These are phyloP conservation scores for Podospora bellae-mahoneyi DNA, from an alignment of 495 filamentous ascomycete species.

Conservation along the genomic window DNA sequence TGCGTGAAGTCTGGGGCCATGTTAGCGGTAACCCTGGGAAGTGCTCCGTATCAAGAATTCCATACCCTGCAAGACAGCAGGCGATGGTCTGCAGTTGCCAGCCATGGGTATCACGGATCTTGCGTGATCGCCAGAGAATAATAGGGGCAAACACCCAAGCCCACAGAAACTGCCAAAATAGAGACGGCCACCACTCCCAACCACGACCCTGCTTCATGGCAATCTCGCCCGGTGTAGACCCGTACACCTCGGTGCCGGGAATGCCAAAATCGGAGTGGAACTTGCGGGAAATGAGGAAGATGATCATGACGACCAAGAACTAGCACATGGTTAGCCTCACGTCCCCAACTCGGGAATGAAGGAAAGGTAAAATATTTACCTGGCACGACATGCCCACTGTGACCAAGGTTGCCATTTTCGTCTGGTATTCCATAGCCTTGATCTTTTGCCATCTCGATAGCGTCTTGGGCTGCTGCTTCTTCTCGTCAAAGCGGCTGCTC, in stretches of 20 bases:
- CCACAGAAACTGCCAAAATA: slow-evolving; percentile 64
- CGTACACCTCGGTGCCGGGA: slow-evolving; percentile 42
- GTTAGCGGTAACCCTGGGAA: not conserved
- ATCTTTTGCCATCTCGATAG: not conserved
- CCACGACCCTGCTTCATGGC: slow-evolving; percentile 45
- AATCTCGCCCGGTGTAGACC: slow-evolving; percentile 46
- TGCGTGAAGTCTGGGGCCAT: slow-evolving; percentile 51
- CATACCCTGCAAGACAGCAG: slow-evolving; percentile 55
- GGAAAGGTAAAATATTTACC: slow-evolving; percentile 32
- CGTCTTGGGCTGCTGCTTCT: slow-evolving; percentile 13
- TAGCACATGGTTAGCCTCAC: slow-evolving; percentile 20
- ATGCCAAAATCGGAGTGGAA: slow-evolving; percentile 53
- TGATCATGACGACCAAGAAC: slow-evolving; percentile 57
- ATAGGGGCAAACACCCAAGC: slow-evolving; percentile 52
- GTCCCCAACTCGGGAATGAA: not conserved
- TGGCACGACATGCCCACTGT: slow-evolving; percentile 52
- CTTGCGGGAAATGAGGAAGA: slow-evolving; percentile 63
- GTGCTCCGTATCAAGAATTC: not conserved
- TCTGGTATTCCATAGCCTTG: slow-evolving; percentile 41
- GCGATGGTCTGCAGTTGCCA: slow-evolving; percentile 65
- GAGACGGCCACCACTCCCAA: slow-evolving; percentile 68
- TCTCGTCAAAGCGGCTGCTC: slow-evolving; percentile 27
- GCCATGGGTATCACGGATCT: slow-evolving; percentile 61
- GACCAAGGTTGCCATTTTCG: slow-evolving; percentile 46
- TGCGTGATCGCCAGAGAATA: slow-evolving; percentile 41